Evolutionary conservation across 1,284 basidiomycete genomes (phyloP), one percentile per base, ranked within the genome.

Genomic region (Naganishia liquefaciens): DNA sequence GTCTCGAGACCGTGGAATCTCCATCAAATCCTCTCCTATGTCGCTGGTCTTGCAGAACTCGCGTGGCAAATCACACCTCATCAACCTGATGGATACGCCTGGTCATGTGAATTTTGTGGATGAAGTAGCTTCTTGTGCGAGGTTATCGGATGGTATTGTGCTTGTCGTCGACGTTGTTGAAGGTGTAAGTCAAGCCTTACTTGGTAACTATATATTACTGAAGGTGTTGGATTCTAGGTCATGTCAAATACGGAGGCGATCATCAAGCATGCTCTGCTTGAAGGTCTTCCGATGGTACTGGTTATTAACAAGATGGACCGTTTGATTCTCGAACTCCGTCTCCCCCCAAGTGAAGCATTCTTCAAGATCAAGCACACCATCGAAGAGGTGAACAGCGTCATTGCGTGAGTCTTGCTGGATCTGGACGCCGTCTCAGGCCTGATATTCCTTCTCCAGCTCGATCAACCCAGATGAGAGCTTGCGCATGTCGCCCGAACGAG

Each of bases 311-410:
- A 99, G 84, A 88, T 99, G 73, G 96, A 99, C 80, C 86, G 96
- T 63, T 85, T 99, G 53, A 95, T 99, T 69, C 85, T 99, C 54
- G 96, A 99, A 79, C 84, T 99, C 62, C 88, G 96, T 40, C 87
- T 99, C 71, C 95, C 95, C 71, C 95, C 96, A 54, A 82, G 88
- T 51, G 96, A 99, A 74, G 96, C 96, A 1, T 99, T 92, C 82
- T 98, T 95, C 82, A 99, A 99, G 83, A 91, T 99, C 71, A 96
- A 93, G 77, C 95, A 98, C 75, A 96, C 95, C 5, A 95, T 99
- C 67, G 96, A 99, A 76, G 96, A 99, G 78, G 89, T 99, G 67
- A 99, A 99, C 79, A 90, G 89, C 2, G 87, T 93, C 77, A 95
- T 97, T 72, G 89, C 90, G 89, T 91, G 65, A 66, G 81, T 74